These are phyloP conservation scores for Phytophthora pluvialis DNA, from an alignment of 352 stramenopile genomes.

Conservation along the genomic window DNA sequence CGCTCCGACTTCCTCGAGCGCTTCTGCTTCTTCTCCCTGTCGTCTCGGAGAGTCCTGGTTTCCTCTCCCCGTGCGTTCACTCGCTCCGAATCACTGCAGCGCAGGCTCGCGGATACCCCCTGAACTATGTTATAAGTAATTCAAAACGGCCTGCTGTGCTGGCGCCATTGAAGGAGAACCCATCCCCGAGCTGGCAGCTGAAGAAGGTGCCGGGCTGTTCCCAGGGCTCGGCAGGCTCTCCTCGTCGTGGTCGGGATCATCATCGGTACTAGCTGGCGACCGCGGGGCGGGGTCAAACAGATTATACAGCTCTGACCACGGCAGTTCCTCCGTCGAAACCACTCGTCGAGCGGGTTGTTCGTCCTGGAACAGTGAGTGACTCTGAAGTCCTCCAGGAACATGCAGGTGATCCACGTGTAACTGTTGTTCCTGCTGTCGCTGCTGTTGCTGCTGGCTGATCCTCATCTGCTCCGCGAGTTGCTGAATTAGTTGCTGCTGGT, in stretches of 20 bases:
- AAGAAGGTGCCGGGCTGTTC: slow-evolving; percentile 31
- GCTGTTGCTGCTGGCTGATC: slow-evolving; percentile 44
- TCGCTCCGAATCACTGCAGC: slow-evolving; percentile 9
- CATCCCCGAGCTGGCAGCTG: slow-evolving; percentile 18
- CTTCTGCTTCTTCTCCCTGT: slow-evolving; percentile 4
- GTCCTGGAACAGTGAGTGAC: slow-evolving; percentile 73
- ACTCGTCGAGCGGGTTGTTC: slow-evolving; percentile 59
- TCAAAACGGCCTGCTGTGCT: slow-evolving; percentile 52
- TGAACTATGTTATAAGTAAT: slow-evolving; percentile 67
- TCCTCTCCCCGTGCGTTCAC: slow-evolving; percentile 5
- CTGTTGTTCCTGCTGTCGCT: slow-evolving; percentile 26
- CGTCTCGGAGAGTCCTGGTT: slow-evolving; percentile 3
- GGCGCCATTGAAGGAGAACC: slow-evolving; percentile 24
- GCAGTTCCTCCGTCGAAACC: slow-evolving; percentile 74
- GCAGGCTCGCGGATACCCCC: slow-evolving; percentile 10
- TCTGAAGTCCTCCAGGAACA: slow-evolving; percentile 52
- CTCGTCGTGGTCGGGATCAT: slow-evolving; percentile 66
- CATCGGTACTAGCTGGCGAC: slow-evolving; percentile 47
- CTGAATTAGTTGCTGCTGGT: slow-evolving; percentile 40
- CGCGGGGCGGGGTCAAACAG: slow-evolving; percentile 66
- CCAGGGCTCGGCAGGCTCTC: slow-evolving; percentile 50
- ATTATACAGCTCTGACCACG: slow-evolving; percentile 86
- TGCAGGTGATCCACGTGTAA: slow-evolving; percentile 26
- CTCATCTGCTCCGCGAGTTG: slow-evolving; percentile 46
- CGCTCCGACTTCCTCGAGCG: slow-evolving; percentile 14